These are phyloP conservation scores for Dalechampia spathulata DNA, from an alignment of 441 rosid species.

Conservation along the genomic window DNA sequence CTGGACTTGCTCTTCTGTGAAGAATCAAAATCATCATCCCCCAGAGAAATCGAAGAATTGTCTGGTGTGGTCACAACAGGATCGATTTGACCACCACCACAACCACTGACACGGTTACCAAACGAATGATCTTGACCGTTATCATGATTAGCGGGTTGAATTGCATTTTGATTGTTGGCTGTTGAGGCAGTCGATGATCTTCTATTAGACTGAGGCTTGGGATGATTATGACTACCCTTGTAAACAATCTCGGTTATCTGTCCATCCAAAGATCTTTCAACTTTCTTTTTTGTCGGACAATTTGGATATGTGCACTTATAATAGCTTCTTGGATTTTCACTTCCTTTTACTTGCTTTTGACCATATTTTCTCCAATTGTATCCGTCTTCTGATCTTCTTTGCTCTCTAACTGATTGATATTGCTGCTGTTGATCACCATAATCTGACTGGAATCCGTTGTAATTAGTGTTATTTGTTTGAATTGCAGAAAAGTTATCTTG, in stretches of 20 bases:
- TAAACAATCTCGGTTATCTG: conserved; percentile 93
- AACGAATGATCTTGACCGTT: conserved; percentile 39
- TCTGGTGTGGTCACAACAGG: conserved; percentile 60
- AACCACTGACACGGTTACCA: conserved; percentile 29
- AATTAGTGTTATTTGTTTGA: conserved; percentile 19
- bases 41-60: conserved; percentile 68
- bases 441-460: conserved; percentile 29
- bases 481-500: conserved; percentile 24
- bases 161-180: neutral
- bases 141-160: conserved; percentile 21
- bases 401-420: conserved; percentile 34
- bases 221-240: conserved; percentile 85
- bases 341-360: conserved; percentile 90
- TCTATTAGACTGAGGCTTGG: conserved; percentile 63
- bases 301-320: conserved; percentile 86
- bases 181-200: conserved; percentile 33
- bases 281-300: conserved; percentile 90
- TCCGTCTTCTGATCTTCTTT: conserved; percentile 64
- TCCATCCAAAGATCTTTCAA: conserved; percentile 78
- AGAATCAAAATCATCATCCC: conserved; percentile 62
- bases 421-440: conserved; percentile 28
- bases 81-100: conserved; percentile 45
- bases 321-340: conserved; percentile 94
- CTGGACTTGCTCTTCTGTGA: conserved; percentile 58
- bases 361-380: conserved; percentile 95